A percentile compares a stretch with the other conserved stretches of the same genome.
phyloP scores from a whole-genome alignment of 257 asterid genomes.

The Euphrasia confusa region DNA sequence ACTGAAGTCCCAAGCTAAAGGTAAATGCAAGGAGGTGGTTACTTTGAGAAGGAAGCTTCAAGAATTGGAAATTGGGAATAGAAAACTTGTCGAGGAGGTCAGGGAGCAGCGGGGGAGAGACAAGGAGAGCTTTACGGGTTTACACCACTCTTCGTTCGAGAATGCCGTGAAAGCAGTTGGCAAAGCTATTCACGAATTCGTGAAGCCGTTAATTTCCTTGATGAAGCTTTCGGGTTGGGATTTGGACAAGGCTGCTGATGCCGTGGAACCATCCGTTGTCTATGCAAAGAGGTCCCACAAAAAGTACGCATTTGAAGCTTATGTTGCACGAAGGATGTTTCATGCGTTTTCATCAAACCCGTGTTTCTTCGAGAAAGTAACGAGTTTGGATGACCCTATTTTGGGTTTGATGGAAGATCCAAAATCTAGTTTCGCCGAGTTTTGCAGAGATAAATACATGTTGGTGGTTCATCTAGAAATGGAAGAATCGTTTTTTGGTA shows the following conservation, averaged over 20 bases:
- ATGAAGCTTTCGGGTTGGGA: slow-evolving; percentile 79
- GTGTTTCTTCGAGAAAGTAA: slow-evolving; percentile 27
- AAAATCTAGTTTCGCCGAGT: slow-evolving; percentile 59
- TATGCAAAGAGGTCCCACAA: slow-evolving; percentile 69
- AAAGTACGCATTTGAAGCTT: slow-evolving; percentile 77
- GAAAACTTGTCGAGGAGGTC: slow-evolving; percentile 41
- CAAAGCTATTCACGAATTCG: slow-evolving; percentile 70
- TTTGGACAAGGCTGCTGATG: slow-evolving; percentile 62
- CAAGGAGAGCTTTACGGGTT: slow-evolving; percentile 25
- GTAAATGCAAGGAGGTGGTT: slow-evolving; percentile 34
- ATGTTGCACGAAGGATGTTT: slow-evolving; percentile 62
- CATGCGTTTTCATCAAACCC: slow-evolving; percentile 41
- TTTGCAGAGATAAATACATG: slow-evolving; percentile 64
- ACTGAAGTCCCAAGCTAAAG: slow-evolving; percentile 47
- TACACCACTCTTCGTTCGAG: slow-evolving; percentile 38
- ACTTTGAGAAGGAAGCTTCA: slow-evolving; percentile 34
- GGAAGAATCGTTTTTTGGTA: slow-evolving; percentile 74
- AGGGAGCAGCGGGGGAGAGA: slow-evolving; percentile 30
- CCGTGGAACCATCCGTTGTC: slow-evolving; percentile 45
- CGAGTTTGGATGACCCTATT: slow-evolving; percentile 55
- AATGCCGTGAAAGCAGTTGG: slow-evolving; percentile 46
- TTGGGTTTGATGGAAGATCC: slow-evolving; percentile 57
- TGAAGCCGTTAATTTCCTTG: slow-evolving; percentile 71
- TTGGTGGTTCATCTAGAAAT: slow-evolving; percentile 58
- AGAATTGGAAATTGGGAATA: slow-evolving; percentile 40